A percentile compares a stretch with the other conserved stretches of the same genome.
Evolutionary conservation across 2,329 filamentous ascomycete genomes (phyloP).

Genomic region (Hypoxylon sp.): DNA sequence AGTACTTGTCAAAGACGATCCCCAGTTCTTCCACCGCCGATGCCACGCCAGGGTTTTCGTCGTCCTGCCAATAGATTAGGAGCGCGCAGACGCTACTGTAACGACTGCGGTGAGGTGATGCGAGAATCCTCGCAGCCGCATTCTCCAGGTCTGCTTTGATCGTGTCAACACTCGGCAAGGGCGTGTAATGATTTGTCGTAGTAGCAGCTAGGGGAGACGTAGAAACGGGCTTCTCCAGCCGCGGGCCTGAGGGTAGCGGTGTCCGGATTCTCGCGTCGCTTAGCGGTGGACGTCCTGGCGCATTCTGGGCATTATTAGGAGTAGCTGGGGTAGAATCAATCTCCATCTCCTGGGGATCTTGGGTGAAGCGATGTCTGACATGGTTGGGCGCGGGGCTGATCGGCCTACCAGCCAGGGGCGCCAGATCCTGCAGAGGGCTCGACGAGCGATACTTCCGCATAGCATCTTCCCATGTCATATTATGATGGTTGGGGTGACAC

Average conservation of each 20-base stretch:
- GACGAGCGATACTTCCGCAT: constrained; percentile 66
- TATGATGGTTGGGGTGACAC: constrained; percentile 71
- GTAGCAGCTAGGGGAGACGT: constrained; percentile 48
- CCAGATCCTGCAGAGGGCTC: constrained; percentile 66
- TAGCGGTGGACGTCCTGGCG: constrained; percentile 55
- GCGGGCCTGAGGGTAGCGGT: constrained; percentile 67
- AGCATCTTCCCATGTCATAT: constrained; percentile 72
- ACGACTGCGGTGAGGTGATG: constrained; percentile 63
- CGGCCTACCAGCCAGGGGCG: constrained; percentile 58
- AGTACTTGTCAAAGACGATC: constrained; percentile 64
- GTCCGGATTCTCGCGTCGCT: constrained; percentile 66
- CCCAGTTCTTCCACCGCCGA: constrained; percentile 62
- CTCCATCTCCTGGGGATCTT: constrained; percentile 68
- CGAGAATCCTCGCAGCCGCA: constrained; percentile 62
- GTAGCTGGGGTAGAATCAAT: constrained; percentile 59
- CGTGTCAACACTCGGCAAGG: constrained; percentile 63
- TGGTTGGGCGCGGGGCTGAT: constrained; percentile 61
- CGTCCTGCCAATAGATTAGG: constrained; percentile 69
- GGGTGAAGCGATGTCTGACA: constrained; percentile 57
- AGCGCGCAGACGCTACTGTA: constrained; percentile 66
- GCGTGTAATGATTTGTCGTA: constrained; percentile 43
- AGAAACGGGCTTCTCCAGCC: constrained; percentile 64
- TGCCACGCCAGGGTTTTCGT: constrained; percentile 59
- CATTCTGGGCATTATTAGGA: constrained; percentile 44
- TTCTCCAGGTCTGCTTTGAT: constrained; percentile 66